Percentiles rank a stretch among this genome's conserved stretches.
Evolutionary conservation across 1,284 basidiomycete genomes (phyloP).

Genomic region (Volvariella volvacea): DNA sequence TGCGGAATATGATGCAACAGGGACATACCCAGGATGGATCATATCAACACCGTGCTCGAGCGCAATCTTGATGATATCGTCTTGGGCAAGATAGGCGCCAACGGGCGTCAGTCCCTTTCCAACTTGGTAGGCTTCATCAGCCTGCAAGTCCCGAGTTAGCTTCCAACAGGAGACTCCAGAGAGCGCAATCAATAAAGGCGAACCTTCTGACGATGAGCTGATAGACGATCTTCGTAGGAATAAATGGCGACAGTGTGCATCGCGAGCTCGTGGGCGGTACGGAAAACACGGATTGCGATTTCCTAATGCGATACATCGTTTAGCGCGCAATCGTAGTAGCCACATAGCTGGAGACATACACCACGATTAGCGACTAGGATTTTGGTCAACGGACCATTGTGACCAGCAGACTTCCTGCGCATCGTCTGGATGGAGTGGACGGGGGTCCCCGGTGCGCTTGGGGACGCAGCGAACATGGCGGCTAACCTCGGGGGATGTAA

Average conservation of each 20-base stretch:
- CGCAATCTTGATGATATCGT: conserved; percentile 93
- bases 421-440: conserved; percentile 88
- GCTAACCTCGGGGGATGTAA: conserved; percentile 72
- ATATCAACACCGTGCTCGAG: conserved; percentile 98
- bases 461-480: conserved; percentile 60
- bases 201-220: conserved; percentile 96
- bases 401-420: conserved; percentile 87
- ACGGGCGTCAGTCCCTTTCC: conserved; percentile 95
- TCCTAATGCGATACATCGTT: conserved; percentile 47
- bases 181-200: conserved; percentile 9
- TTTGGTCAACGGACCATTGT: conserved; percentile 87
- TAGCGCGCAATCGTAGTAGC: conserved; percentile 2
- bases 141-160: conserved; percentile 36
- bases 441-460: conserved; percentile 73
- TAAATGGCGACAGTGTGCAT: conserved; percentile 99
- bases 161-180: not conserved
- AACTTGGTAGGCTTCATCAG: conserved; percentile 98
- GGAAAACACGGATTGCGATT: conserved; percentile 98
- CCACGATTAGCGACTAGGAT: conserved; percentile 95
- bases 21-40: conserved; percentile 91
- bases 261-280: conserved; percentile 97
- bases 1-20: conserved; percentile 2
- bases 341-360: conserved; percentile 39
- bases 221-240: conserved; percentile 94
- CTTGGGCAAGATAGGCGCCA: conserved; percentile 94